Evolutionary conservation across 495 filamentous ascomycete genomes (phyloP), one percentile per base, ranked within the genome.

Genomic region (Sordaria brevicollis): DNA sequence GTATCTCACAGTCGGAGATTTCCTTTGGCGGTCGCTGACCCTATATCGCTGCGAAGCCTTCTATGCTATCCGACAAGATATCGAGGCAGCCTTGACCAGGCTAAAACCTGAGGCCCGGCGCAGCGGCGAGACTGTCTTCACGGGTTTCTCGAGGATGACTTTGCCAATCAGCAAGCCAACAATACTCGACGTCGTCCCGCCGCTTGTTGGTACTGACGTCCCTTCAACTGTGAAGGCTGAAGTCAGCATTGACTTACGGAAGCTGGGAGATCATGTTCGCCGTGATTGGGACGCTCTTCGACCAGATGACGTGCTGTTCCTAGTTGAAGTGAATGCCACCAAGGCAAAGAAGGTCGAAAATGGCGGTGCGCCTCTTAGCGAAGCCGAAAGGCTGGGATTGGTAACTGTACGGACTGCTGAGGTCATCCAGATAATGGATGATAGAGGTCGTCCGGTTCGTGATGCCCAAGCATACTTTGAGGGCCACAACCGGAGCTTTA

Each of bases 1-100:
- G 74, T 98, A 99, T 77, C 86, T 99, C 33, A 94, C 93, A 8
- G 87, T 97, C 37, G 93, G 95, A 4, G 95, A 99, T 77, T 98
- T 98, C 73, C 85, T 99, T 10, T 98, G 93, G 93, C 86, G 95
- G 39, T 92, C 94, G 15, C 91, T 98, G 74, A 84, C 95, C 31
- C 85, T 98, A 4, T 92, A 97, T 76, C 88, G 95, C 29, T 93
- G 89, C 71, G 95, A 99, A 79, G 87, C 95, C 3, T 98, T 97
- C 76, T 98, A 93, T 81, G 93, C 92, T 68, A 94, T 99, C 69
- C 87, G 94, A 35, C 93, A 92, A 74, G 91, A 97, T 72, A 89
- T 99, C 72, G 92, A 97, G 76, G 88, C 91, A 37, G 84, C 89
- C 35, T 78, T 97, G 66, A 91, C 92, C 76, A 88, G 92, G 62